phyloP scores from a whole-genome alignment of 2,329 filamentous ascomycete species.

The Pseudogymnoascus sp. region DNA sequence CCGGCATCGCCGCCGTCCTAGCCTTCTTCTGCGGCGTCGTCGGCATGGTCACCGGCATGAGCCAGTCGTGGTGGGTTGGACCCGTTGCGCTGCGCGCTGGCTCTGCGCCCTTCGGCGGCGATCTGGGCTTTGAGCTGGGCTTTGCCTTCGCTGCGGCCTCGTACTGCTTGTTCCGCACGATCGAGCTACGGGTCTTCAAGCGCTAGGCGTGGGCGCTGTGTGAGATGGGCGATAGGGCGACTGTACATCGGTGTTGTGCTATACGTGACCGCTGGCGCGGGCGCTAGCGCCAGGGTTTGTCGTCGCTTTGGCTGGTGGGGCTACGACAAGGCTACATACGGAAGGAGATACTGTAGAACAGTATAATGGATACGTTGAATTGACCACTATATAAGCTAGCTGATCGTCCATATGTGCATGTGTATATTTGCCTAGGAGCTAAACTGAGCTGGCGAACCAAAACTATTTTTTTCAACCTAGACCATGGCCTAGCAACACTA shows the following conservation, averaged over 20 bases:
- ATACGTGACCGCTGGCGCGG: not conserved
- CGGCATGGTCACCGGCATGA: constrained; percentile 64
- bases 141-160: constrained; percentile 51
- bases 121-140: constrained; percentile 53
- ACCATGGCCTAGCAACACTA: too few relatives aligned
- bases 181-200: constrained; percentile 16
- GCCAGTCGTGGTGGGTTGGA: constrained; percentile 61
- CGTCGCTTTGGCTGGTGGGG: not conserved
- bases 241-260: too few relatives aligned
- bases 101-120: constrained; percentile 36
- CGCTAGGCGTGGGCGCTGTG: not conserved
- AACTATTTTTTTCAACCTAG: too few relatives aligned
- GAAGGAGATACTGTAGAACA: not conserved
- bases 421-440: too few relatives aligned
- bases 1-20: constrained; percentile 53
- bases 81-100: constrained; percentile 57
- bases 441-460: too few relatives aligned
- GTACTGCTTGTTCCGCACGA: constrained; percentile 43
- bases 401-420: not conserved
- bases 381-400: not conserved
- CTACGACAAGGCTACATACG: not conserved
- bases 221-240: too few relatives aligned
- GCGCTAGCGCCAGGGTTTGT: not conserved
- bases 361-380: not conserved
- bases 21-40: constrained; percentile 59